These are phyloP conservation scores for Penicillium vulpinum DNA, from an alignment of 2,329 filamentous ascomycete genomes.

Conservation along the genomic window DNA sequence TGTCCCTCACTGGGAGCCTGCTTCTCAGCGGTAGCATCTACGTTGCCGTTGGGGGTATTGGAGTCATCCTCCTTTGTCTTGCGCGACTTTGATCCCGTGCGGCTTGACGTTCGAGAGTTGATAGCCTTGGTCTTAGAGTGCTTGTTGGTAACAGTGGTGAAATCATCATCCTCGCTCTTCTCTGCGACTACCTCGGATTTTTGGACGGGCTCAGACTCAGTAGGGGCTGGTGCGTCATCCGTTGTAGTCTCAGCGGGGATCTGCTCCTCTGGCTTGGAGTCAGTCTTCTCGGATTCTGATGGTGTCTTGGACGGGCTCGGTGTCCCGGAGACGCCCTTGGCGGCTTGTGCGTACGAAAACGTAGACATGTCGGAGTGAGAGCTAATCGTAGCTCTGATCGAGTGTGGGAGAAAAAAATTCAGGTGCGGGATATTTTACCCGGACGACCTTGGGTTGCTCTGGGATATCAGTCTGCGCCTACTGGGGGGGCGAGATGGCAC, in stretches of 20 bases:
- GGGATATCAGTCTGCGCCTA: slow-evolving; percentile 22
- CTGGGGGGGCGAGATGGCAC: slow-evolving; percentile 25
- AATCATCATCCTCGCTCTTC: slow-evolving; percentile 38
- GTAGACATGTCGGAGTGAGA: slow-evolving; percentile 52
- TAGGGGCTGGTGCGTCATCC: slow-evolving; percentile 33
- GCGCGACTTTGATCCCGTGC: slow-evolving; percentile 51
- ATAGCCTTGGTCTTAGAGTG: slow-evolving; percentile 32
- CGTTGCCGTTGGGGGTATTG: slow-evolving; percentile 62
- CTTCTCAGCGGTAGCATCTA: slow-evolving; percentile 63
- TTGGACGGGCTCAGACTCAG: slow-evolving; percentile 48
- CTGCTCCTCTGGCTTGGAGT: slow-evolving; percentile 34
- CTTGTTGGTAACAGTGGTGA: slow-evolving; percentile 31
- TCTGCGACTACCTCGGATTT: slow-evolving; percentile 41
- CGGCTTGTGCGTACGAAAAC: slow-evolving; percentile 95
- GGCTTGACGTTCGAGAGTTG: slow-evolving; percentile 51
- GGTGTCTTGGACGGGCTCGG: slow-evolving; percentile 46
- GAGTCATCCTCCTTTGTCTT: slow-evolving; percentile 62
- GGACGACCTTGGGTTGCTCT: slow-evolving; percentile 23
- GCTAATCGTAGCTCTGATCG: slow-evolving; percentile 41
- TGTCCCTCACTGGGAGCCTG: slow-evolving; percentile 10
- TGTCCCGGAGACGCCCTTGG: slow-evolving; percentile 69
- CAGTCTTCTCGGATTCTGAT: slow-evolving; percentile 31
- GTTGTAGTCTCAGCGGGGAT: slow-evolving; percentile 26
- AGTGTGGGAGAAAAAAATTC: background rate
- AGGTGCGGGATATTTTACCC: slow-evolving; percentile 28